phyloP scores from a whole-genome alignment of 192 early-diverging fungal genomes.

The Kappamyces sp. region DNA sequence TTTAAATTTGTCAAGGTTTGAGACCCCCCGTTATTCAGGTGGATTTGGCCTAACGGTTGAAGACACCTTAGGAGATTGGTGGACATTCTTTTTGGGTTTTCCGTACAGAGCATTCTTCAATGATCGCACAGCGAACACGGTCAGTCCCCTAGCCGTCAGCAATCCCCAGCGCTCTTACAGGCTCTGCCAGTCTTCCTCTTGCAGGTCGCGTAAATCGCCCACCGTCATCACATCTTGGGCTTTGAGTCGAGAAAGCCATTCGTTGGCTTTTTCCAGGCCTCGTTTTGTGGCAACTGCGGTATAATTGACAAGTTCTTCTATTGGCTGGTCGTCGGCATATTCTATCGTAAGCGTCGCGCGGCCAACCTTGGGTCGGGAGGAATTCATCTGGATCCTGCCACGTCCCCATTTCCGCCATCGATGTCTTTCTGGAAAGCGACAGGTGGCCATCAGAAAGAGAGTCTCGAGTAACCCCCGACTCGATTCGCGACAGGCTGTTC shows the following conservation, averaged over 20 bases:
- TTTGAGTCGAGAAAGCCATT: conserved; percentile 63
- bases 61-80: too few species aligned
- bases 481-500: conserved; percentile 14
- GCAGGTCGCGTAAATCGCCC: conserved; percentile 64
- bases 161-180: conserved; percentile 23
- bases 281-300: conserved; percentile 61
- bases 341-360: conserved; percentile 20
- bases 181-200: conserved; percentile 69
- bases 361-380: conserved; percentile 27
- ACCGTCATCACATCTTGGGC: conserved; percentile 74
- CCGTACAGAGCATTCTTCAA: conserved; percentile 41
- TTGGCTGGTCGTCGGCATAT: conserved; percentile 50
- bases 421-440: conserved; percentile 24
- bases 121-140: conserved; percentile 37
- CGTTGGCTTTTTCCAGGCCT: conserved; percentile 60
- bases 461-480: conserved; percentile 19
- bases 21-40: too few species aligned
- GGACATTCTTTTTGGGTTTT: conserved; percentile 12
- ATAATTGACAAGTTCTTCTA: conserved; percentile 67
- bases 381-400: conserved; percentile 31
- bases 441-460: conserved; percentile 4
- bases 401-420: conserved; percentile 17
- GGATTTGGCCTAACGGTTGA: too few species aligned
- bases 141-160: conserved; percentile 25
- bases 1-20: too few species aligned